phyloP scores from a whole-genome alignment of 352 stramenopile species.

The Phytopythium ostracodes region DNA sequence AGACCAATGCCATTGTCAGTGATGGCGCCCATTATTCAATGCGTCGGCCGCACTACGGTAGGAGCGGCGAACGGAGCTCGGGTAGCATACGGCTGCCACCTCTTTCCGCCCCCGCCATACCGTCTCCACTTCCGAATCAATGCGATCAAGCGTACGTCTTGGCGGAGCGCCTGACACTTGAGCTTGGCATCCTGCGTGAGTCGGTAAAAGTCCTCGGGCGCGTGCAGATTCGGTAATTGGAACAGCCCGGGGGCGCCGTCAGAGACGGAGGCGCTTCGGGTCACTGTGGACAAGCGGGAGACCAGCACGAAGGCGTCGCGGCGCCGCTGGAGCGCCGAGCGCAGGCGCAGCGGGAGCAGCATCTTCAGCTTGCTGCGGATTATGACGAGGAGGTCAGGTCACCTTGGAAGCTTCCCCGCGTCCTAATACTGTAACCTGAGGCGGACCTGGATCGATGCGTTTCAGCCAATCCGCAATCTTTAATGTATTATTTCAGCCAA shows the following conservation, averaged over 20 bases:
- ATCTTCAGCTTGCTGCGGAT: not conserved
- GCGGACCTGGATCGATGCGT: too few relatives aligned
- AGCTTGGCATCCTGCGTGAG: constrained; percentile 57
- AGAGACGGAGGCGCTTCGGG: not conserved
- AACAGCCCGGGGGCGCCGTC: constrained; percentile 52
- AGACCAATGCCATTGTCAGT: too few relatives aligned
- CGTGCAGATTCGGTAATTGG: constrained; percentile 56
- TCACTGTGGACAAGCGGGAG: not conserved
- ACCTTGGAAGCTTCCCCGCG: not conserved
- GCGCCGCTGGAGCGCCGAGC: not conserved
- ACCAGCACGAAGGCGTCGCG: not conserved
- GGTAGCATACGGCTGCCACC: not conserved
- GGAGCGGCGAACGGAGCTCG: too few relatives aligned
- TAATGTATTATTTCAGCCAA: not conserved
- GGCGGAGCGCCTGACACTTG: constrained; percentile 50
- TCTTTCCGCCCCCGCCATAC: not conserved
- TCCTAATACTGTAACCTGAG: too few relatives aligned
- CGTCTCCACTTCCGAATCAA: not conserved
- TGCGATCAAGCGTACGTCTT: constrained; percentile 26
- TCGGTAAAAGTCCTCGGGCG: constrained; percentile 51
- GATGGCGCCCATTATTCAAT: too few relatives aligned
- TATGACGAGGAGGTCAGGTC: too few relatives aligned
- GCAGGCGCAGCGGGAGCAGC: not conserved
- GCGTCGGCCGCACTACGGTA: too few relatives aligned
- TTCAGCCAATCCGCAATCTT: too few relatives aligned